Evolutionary conservation across 1,284 basidiomycete genomes (phyloP), one percentile per base, ranked within the genome.

Genomic region (Ceratobasidium sp.): DNA sequence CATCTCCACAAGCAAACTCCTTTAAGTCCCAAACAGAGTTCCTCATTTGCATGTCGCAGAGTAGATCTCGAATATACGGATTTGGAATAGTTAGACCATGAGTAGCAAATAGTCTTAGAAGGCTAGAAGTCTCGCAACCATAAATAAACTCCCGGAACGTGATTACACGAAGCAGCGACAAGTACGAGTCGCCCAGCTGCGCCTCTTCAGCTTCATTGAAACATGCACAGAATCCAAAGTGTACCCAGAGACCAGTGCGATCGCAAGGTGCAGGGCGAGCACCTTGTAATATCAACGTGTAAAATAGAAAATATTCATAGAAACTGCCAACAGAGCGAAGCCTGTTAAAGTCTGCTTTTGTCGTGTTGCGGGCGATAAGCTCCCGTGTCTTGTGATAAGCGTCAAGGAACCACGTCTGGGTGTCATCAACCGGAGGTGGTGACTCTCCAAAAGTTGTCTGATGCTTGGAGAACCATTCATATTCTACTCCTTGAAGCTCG

Each of bases 11-110:
- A 34, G 81, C 74, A 57, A 78, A 80, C 41, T 79, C 77, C 75
- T 83, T 84, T 28, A 84, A 77, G 34, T 14, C 83, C 83, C 83
- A 84, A 23, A 83, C 82, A 0, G 82, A 81, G 59, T 79, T 78
- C 34, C 64, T 60, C 1, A 18, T 5, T 8, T 14, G 4, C 12
- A 76, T 76, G 1, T 76, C 74, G 21, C 60, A 46, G 55, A 83
- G 74, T 14, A 80, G 75, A 26, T 80, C 80, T 12, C 75, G 72
- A 53, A 83, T 76, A 46, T 77, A 71, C 45, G 23, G 50, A 18
- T 74, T 16, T 73, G 65, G 2, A 50, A 59, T 14, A 12, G 53
- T 32, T 43, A 77, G 43, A 3, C 74, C 76, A 23, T 78, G 75
- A 14, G 41, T 57, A 18, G 76, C 71, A 57, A 81, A 75, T 23